Conservation (phyloP, 306 rosid species). For the Sphenostylis stenocarpa region DNA sequence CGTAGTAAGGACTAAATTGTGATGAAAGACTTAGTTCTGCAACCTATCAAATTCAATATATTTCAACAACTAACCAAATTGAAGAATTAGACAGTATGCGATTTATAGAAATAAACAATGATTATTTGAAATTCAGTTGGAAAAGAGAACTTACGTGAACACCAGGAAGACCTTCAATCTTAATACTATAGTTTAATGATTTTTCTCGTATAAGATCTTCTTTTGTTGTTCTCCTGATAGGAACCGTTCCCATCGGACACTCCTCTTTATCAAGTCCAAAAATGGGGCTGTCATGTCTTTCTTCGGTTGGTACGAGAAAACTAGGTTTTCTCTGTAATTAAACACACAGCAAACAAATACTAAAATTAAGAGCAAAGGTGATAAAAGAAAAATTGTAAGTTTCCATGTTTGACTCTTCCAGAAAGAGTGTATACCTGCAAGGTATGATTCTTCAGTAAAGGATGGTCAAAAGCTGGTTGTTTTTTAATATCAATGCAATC, state of each 20-base stretch:
- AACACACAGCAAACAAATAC: not conserved
- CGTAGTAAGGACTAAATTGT: not conserved
- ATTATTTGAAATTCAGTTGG: not conserved
- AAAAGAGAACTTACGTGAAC: not conserved
- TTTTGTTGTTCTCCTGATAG: slow-evolving; percentile 18
- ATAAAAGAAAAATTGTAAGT: not conserved
- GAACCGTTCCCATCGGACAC: not conserved
- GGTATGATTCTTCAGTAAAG: too few relatives aligned
- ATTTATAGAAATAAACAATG: not conserved
- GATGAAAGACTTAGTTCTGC: not conserved
- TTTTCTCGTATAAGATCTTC: not conserved
- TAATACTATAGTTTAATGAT: not conserved
- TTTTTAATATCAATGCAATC: slow-evolving; percentile 29
- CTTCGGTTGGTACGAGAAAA: not conserved
- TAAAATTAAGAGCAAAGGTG: not conserved
- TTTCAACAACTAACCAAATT: too few relatives aligned
- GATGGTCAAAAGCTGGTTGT: slow-evolving; percentile 16
- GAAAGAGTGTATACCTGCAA: not conserved
- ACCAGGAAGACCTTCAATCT: not conserved
- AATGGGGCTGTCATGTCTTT: not conserved
- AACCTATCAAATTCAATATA: not conserved
- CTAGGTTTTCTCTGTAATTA: slow-evolving; percentile 1
- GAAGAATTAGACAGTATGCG: not conserved
- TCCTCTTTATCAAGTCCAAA: not conserved
- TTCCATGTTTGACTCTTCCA: not conserved